phyloP scores from a whole-genome alignment of 1,139 yeast genomes.

The Kodamaea sp. region DNA sequence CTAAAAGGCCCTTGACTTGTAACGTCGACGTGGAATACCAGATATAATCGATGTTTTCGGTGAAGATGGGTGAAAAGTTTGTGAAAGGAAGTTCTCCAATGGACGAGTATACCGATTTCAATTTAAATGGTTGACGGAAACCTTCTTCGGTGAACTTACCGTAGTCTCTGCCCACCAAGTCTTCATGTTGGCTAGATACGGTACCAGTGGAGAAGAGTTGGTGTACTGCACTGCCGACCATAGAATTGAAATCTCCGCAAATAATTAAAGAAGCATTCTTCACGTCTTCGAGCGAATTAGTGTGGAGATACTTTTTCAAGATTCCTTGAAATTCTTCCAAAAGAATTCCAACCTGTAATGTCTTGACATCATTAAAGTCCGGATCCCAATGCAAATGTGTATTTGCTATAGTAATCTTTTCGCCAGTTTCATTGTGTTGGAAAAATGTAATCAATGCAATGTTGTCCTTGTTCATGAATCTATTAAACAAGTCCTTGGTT shows the following conservation, averaged over 20 bases:
- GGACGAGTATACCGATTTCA: slow-evolving; percentile 82
- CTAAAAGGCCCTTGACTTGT: slow-evolving; percentile 82
- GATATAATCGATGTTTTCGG: slow-evolving; percentile 90
- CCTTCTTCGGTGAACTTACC: slow-evolving; percentile 93
- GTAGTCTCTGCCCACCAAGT: slow-evolving; percentile 83
- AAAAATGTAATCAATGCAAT: slow-evolving; percentile 81
- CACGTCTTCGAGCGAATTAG: slow-evolving; percentile 51
- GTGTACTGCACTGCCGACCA: slow-evolving; percentile 85
- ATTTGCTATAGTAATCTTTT: slow-evolving; percentile 72
- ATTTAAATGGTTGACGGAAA: slow-evolving; percentile 74
- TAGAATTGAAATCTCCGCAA: slow-evolving; percentile 96
- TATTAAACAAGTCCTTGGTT: slow-evolving; percentile 90
- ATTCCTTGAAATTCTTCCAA: slow-evolving; percentile 80
- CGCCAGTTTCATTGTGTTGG: slow-evolving; percentile 73
- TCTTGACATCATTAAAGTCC: slow-evolving; percentile 90
- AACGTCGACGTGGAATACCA: slow-evolving; percentile 86
- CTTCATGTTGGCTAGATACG: slow-evolving; percentile 65
- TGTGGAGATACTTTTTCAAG: slow-evolving; percentile 52
- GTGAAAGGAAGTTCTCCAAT: slow-evolving; percentile 93
- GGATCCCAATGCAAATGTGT: slow-evolving; percentile 99
- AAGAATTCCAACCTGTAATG: slow-evolving; percentile 90
- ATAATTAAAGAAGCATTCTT: slow-evolving; percentile 74
- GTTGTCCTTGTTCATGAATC: slow-evolving; percentile 95
- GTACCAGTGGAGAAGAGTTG: slow-evolving; percentile 81
- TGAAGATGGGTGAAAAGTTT: slow-evolving; percentile 89